These are phyloP conservation scores for Diaporthe sp. DNA, from an alignment of 2,329 filamentous ascomycete species.

Conservation along the genomic window DNA sequence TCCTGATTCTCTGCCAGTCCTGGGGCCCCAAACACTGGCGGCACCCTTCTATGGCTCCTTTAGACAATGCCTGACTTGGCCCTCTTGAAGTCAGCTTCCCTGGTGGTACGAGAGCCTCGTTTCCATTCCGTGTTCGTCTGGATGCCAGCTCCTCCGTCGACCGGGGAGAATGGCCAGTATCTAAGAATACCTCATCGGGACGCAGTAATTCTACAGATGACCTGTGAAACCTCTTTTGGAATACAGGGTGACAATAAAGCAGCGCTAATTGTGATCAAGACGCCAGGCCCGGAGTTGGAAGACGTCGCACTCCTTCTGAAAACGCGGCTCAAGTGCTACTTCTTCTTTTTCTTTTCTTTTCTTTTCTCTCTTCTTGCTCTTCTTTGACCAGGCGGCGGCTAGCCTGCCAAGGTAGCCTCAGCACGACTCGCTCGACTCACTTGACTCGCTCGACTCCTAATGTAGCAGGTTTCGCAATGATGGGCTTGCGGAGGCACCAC, in stretches of 20 bases:
- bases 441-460: conserved; percentile 52
- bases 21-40: background rate
- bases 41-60: conserved; percentile 2
- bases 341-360: background rate
- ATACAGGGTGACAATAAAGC: conserved; percentile 7
- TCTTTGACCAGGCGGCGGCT: background rate
- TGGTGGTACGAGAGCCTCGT: background rate
- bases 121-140: background rate
- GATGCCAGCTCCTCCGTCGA: background rate
- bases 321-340: background rate
- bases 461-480: conserved; percentile 82
- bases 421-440: background rate
- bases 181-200: conserved; percentile 10
- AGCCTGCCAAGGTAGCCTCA: background rate
- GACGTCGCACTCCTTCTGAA: background rate
- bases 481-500: conserved; percentile 83
- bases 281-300: background rate
- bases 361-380: background rate
- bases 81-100: background rate
- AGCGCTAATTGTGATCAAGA: conserved; percentile 14
- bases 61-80: conserved; percentile 5
- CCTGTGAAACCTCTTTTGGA: background rate
- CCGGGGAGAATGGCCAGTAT: conserved; percentile 5
- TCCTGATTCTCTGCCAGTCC: background rate
- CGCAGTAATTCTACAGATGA: conserved; percentile 34